Conservation (phyloP, 2,329 filamentous ascomycete genomes). For the Pseudogymnoascus sp. region DNA sequence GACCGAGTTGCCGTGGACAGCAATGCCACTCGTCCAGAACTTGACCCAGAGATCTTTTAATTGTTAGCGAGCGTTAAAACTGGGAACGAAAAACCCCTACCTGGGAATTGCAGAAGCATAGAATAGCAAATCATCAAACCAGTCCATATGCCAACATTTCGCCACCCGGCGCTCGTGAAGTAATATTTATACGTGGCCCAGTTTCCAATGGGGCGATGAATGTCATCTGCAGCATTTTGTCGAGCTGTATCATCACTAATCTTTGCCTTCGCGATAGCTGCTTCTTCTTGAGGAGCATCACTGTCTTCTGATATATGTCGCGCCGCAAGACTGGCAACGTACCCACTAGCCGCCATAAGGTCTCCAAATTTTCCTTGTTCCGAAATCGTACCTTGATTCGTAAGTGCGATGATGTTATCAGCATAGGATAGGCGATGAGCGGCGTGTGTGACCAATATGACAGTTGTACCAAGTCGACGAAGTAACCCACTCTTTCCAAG, state of each 20-base stretch:
- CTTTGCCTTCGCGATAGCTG: background rate
- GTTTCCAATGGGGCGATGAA: slow-evolving; percentile 20
- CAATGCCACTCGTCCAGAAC: slow-evolving; percentile 32
- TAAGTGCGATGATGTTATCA: slow-evolving; percentile 37
- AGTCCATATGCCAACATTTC: slow-evolving; percentile 13
- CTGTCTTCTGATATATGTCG: slow-evolving; percentile 15
- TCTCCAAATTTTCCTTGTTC: slow-evolving; percentile 19
- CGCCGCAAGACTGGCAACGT: slow-evolving; percentile 21
- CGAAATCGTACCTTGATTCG: slow-evolving; percentile 24
- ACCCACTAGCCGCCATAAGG: slow-evolving; percentile 16
- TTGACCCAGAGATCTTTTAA: slow-evolving; percentile 36
- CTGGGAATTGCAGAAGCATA: slow-evolving; percentile 16
- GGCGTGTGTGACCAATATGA: slow-evolving; percentile 32
- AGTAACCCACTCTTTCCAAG: slow-evolving; percentile 18
- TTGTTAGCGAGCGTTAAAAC: slow-evolving; percentile 27
- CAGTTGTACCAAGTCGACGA: slow-evolving; percentile 28
- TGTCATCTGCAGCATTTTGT: slow-evolving; percentile 19
- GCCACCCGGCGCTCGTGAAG: slow-evolving; percentile 17
- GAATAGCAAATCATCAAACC: slow-evolving; percentile 15
- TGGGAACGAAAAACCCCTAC: slow-evolving; percentile 14
- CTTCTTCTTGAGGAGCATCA: slow-evolving; percentile 6
- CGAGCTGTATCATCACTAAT: slow-evolving; percentile 13
- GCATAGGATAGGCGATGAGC: slow-evolving; percentile 31
- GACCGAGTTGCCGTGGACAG: slow-evolving; percentile 21
- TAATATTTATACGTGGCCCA: slow-evolving; percentile 22